Percentiles rank a stretch among this genome's conserved stretches.
phyloP scores from a whole-genome alignment of 2,329 filamentous ascomycete species.

The Penicillium sp. region DNA sequence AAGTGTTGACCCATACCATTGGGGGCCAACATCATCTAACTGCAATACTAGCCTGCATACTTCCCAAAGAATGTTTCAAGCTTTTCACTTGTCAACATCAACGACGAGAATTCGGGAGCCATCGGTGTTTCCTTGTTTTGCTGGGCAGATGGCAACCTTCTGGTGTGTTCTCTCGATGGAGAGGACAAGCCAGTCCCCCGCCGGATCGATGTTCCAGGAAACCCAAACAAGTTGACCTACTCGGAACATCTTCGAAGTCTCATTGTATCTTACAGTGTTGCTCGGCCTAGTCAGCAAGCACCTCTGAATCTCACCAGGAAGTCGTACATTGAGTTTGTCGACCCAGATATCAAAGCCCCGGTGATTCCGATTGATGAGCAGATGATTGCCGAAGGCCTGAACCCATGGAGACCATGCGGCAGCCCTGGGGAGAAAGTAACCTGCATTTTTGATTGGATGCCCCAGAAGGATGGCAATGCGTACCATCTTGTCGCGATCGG shows the following conservation, averaged over 20 bases:
- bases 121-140: slow-evolving; percentile 50
- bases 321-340: slow-evolving; percentile 42
- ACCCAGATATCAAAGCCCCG: slow-evolving; percentile 35
- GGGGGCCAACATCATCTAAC: slow-evolving; percentile 15
- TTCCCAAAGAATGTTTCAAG: slow-evolving; percentile 39
- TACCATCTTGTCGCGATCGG: slow-evolving; percentile 46
- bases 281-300: slow-evolving; percentile 25
- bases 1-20: slow-evolving; percentile 15
- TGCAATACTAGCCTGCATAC: slow-evolving; percentile 36
- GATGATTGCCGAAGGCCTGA: slow-evolving; percentile 7
- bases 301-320: slow-evolving; percentile 35
- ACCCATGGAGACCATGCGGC: slow-evolving; percentile 32
- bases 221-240: slow-evolving; percentile 47
- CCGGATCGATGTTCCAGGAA: slow-evolving; percentile 43
- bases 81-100: slow-evolving; percentile 37
- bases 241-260: slow-evolving; percentile 49
- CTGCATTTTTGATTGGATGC: slow-evolving; percentile 46
- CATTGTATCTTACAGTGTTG: slow-evolving; percentile 49
- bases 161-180: slow-evolving; percentile 51
- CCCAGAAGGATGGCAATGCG: slow-evolving; percentile 34
- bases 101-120: slow-evolving; percentile 20
- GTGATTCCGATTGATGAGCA: slow-evolving; percentile 13
- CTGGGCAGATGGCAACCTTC: slow-evolving; percentile 49
- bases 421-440: slow-evolving; percentile 44
- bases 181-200: slow-evolving; percentile 45